Base-by-base conservation (phyloP, 169 alveolate species). In the Blepharisma undulans region DNA sequence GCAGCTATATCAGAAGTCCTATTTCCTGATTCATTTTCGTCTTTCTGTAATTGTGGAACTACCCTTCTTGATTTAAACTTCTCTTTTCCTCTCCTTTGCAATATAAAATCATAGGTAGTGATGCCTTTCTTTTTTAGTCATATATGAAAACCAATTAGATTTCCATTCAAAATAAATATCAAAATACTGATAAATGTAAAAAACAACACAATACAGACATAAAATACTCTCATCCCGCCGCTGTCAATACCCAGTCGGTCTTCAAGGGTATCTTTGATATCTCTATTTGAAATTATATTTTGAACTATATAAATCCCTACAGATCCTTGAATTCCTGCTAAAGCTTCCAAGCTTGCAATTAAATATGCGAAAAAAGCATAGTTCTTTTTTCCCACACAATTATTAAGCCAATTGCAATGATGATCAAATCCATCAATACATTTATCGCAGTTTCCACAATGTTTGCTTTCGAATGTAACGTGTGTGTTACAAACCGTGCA, bases 341-440 rank as follows among this genome's bases (percentile, higher is more conserved):
- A 74, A 27, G 33, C 30, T 74, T 79, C 60, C 27, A 79, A 22
- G 34, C 29, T 79, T 29, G 34, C 36, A 79, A 79, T 79, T 34
- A 79, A 34, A 27, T 34, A 79, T n/a, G 34, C 30, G 80, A 94
- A 94, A 84, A 88, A 87, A 78, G 48, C 72, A 71, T 90, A 88
- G 72, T 94, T 94, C 84, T 76, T 88, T 30, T 80, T 94, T 4
- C 96, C 96, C 8, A 94, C 92, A 66, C 96, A 94, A 32, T 94
- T 90, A 90, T 94, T 94, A 32, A 94, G 88, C 89, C 92, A 92
- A 60, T 77, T 86, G 90, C 94, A 92, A 71, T 92, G 94, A 88
- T 92, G 94, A 71, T 92, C 94, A 78, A 92, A 87, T 7, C 74
- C 85, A 36, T 84, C 90, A 0, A 92, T 90, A 34, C 94, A 92